These are phyloP conservation scores for Leishmania braziliensis DNA, from an alignment of 208 protist species.

Conservation along the genomic window DNA sequence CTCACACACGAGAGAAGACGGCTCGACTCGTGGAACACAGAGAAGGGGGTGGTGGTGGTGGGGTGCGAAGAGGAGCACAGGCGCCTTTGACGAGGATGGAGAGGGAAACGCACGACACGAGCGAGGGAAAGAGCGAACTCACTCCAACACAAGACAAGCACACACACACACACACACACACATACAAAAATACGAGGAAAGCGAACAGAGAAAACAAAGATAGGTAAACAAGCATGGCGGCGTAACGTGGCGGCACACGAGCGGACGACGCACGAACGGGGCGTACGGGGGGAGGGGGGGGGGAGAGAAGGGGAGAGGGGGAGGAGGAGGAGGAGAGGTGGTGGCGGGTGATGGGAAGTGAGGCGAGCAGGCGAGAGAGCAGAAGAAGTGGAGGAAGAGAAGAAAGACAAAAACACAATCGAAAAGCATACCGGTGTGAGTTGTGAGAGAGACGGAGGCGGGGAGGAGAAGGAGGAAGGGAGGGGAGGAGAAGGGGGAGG, in stretches of 20 bases:
- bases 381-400: background rate
- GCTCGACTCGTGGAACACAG: background rate
- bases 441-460: too few species aligned
- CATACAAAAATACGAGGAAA: background rate
- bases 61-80: background rate
- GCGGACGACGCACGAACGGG: background rate
- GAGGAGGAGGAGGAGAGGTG: too few species aligned
- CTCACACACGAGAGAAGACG: too few species aligned
- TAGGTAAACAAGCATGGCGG: background rate
- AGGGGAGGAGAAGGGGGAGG: background rate
- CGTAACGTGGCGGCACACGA: background rate
- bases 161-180: conserved; percentile 8
- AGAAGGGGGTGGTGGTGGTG: background rate
- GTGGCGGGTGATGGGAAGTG: background rate
- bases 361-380: background rate
- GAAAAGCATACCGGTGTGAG: too few species aligned
- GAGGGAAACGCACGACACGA: background rate
- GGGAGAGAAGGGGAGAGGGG: background rate
- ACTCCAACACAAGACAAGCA: background rate
- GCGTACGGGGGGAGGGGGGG: background rate
- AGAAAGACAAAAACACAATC: background rate
- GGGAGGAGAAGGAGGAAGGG: background rate
- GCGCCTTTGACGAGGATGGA: background rate
- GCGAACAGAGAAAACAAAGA: background rate
- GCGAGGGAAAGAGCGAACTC: background rate